Base-by-base conservation (phyloP, 1,139 yeast genomes). In the Pichia terricola region DNA sequence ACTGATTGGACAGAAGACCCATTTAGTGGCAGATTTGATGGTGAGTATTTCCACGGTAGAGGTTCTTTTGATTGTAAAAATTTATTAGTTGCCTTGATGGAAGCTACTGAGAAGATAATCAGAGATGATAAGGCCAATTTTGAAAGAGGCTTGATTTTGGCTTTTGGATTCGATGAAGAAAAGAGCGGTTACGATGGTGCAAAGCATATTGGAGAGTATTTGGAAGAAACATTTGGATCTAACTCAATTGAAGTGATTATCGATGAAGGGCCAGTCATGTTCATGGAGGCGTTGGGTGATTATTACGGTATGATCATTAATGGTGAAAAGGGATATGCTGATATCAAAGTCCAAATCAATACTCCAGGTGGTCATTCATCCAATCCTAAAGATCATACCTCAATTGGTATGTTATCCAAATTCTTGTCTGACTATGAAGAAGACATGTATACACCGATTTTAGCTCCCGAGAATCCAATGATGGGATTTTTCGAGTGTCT, bases 151-250 rank as follows among this genome's bases (percentile, higher is more conserved):
- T 58, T 81, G 2, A 50, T 82, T 10, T 60, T 79, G 4, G 77
- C 82, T 0, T 75, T 77, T 55, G 91, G 91, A 0, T 80, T 77
- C 53, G 91, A 83, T 58, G 94, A 83, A 62, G 94, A 82, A 61
- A 69, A 73, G 33, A 67, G 76, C 34, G 89, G 89, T 4, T 50
- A 51, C n/a, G 59, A 66, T 26, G 86, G 87, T 42, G 88, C 87
- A 2, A 50, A 50, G 1, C 47, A 55, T 16, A 64, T 80, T 36
- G 67, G 71, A 4, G 51, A 67, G 28, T 64, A 62, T 44, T 54
- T 82, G 44, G 63, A 65, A 35, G 64, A 72, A 26, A 65, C 68
- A 43, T 79, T 74, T 50, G 89, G 89, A 10, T 53, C 61, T 27
- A 66, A 81, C 51, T 69, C 80, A 0, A 59, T 80, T 42, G 75